Evolutionary conservation across 2,329 filamentous ascomycete genomes (phyloP).

Genomic region (Daldinia sp.): DNA sequence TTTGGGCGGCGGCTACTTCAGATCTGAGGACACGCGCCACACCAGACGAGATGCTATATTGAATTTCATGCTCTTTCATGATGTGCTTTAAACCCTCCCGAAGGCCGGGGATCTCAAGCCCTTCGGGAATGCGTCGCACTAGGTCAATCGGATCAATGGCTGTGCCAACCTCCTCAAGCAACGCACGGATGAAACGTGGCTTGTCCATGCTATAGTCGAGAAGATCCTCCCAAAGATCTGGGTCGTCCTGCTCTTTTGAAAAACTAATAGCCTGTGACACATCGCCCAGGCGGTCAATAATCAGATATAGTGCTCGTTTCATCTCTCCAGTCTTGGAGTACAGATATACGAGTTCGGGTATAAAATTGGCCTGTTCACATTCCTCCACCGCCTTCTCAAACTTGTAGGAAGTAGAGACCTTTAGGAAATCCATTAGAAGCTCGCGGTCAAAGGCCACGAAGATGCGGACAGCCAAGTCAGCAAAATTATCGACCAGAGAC

Average conservation of each 20-base stretch:
- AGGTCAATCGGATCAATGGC: slow-evolving; percentile 92
- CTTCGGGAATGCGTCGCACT: slow-evolving; percentile 90
- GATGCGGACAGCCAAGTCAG: slow-evolving; percentile 85
- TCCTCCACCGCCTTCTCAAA: slow-evolving; percentile 83
- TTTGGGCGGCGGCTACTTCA: slow-evolving; percentile 88
- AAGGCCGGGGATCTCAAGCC: slow-evolving; percentile 90
- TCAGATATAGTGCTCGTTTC: slow-evolving; percentile 89
- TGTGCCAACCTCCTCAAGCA: slow-evolving; percentile 94
- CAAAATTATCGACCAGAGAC: slow-evolving; percentile 84
- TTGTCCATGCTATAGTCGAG: slow-evolving; percentile 98
- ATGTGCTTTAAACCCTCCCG: slow-evolving; percentile 89
- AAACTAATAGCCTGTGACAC: slow-evolving; percentile 94
- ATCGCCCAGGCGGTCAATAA: slow-evolving; percentile 92
- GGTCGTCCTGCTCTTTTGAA: slow-evolving; percentile 91
- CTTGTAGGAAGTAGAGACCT: slow-evolving; percentile 86
- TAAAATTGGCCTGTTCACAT: slow-evolving; percentile 84
- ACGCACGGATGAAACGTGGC: slow-evolving; percentile 89
- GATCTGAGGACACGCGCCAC: slow-evolving; percentile 88
- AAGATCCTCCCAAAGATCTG: slow-evolving; percentile 94
- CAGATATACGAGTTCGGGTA: slow-evolving; percentile 93
- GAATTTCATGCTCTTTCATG: slow-evolving; percentile 95
- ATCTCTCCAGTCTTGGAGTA: slow-evolving; percentile 96
- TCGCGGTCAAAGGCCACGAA: slow-evolving; percentile 86
- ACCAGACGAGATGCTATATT: slow-evolving; percentile 90
- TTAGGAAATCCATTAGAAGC: slow-evolving; percentile 88